Evolutionary conservation across 441 rosid species (phyloP), one percentile per base, ranked within the genome.

Genomic region (Erysimum cheiri): DNA sequence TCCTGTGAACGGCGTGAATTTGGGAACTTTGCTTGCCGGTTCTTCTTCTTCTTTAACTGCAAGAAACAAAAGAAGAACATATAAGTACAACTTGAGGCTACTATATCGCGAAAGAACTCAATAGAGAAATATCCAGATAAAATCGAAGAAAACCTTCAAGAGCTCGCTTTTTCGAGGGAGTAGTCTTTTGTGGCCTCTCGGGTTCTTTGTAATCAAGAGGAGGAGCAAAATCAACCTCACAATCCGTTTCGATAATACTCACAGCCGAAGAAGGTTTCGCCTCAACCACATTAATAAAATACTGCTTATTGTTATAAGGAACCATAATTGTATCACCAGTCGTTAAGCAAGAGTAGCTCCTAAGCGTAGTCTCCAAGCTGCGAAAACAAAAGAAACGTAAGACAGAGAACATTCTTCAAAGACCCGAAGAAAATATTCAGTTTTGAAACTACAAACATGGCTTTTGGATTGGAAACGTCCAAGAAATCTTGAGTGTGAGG

Each of bases 331-430:
- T 83, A 52, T 88, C 91, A 4, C 93, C 91, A 1, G 63, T 72
- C 55, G 93, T 88, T 69, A 88, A 82, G 80, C 91, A 88, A 31
- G 93, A 84, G 79, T 86, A 88, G 75, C 78, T 84, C 78, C 93
- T 80, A 70, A 88, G 78, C 3, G 93, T 71, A 15, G 86, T 88
- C 81, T 88, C 93, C 70, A 86, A 78, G 78, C 93, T 88, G 86
- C 77, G 76, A 43, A 37, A 46, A 29, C 1, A 79, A 44, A 10
- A 28, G 1, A 4, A 57, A 33, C 9, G 43, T 63, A 6, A 54
- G 49, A 56, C 65, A 64, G 10, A 48, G 0, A 37, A 48, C 22
- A 19, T 40, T 67, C 26, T 11, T 56, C 29, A 41, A 37, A 31
- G 0, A 5, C 19, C 8, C 1, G 2, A 13, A 47, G 24, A 14